These are phyloP conservation scores for Glonium stellatum DNA, from an alignment of 495 filamentous ascomycete genomes.

Conservation along the genomic window DNA sequence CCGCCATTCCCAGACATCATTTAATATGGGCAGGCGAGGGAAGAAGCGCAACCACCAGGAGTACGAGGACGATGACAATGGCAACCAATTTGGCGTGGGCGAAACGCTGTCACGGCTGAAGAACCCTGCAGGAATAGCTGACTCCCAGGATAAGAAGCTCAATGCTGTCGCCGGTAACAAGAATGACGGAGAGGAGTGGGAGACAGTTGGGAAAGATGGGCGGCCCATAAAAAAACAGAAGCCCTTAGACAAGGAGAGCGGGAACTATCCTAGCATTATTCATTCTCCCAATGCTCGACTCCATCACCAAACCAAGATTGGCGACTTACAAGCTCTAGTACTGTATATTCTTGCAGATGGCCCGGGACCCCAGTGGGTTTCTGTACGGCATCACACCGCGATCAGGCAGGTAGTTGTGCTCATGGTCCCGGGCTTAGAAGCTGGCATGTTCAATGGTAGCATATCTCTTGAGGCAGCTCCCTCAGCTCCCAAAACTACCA, in stretches of 20 bases:
- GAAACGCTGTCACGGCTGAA: conserved; percentile 25
- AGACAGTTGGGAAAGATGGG: conserved; percentile 17
- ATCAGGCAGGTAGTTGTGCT: conserved; percentile 83
- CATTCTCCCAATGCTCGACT: conserved; percentile 61
- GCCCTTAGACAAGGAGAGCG: conserved; percentile 2
- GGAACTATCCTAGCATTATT: conserved; percentile 65
- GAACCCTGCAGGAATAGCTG: conserved; percentile 1
- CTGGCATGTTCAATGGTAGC: conserved; percentile 75
- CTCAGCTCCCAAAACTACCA: background rate
- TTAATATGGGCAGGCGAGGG: conserved; percentile 11
- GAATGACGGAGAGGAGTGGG: conserved; percentile 23
- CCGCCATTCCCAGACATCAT: background rate
- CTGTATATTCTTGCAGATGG: conserved; percentile 91
- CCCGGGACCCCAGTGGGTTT: conserved; percentile 75
- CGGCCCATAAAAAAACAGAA: conserved; percentile 18
- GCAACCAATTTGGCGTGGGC: conserved; percentile 19
- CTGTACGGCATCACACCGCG: conserved; percentile 64
- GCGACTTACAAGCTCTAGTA: conserved; percentile 70
- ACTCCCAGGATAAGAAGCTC: background rate
- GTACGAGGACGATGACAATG: background rate
- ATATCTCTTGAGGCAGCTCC: conserved; percentile 31
- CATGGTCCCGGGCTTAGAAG: conserved; percentile 87
- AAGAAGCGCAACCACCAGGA: conserved; percentile 1
- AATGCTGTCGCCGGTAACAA: conserved; percentile 6
- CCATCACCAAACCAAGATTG: conserved; percentile 66